phyloP scores from a whole-genome alignment of 129 eudicot genomes.

The Smallanthus sonchifolius region DNA sequence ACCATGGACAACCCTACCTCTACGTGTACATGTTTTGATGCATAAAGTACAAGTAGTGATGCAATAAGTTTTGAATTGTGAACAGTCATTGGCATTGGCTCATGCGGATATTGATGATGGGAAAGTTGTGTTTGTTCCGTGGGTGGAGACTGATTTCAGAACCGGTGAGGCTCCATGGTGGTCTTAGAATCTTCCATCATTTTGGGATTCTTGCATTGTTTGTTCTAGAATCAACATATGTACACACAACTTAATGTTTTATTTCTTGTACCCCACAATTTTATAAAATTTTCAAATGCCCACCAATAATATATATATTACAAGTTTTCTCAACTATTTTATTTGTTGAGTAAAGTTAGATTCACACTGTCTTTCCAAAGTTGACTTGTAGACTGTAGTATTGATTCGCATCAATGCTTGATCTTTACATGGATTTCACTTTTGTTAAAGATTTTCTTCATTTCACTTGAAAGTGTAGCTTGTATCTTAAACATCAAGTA shows the following conservation, averaged over 20 bases:
- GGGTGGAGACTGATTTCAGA: constrained; percentile 93
- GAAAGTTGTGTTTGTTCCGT: constrained; percentile 87
- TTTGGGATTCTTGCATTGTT: neutral
- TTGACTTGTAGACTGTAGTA: too few relatives aligned
- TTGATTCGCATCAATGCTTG: too few relatives aligned
- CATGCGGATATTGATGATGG: constrained; percentile 90
- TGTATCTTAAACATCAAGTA: too few relatives aligned
- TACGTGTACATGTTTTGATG: neutral
- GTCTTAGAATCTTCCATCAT: constrained; percentile 34
- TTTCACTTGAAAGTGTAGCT: too few relatives aligned
- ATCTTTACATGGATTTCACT: too few relatives aligned
- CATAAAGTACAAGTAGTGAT: neutral
- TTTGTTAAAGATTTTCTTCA: too few relatives aligned
- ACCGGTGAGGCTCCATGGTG: constrained; percentile 98
- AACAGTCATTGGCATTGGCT: constrained; percentile 95
- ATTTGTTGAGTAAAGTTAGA: neutral
- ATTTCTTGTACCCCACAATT: neutral
- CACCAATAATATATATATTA: neutral
- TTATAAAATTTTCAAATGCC: neutral
- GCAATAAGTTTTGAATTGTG: neutral
- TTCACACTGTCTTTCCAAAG: too few relatives aligned
- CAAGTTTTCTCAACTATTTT: neutral
- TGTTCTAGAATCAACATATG: neutral
- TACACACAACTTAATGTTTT: neutral
- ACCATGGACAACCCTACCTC: too few relatives aligned